Percentiles rank a stretch among this genome's conserved stretches.
Evolutionary conservation across 345 rosid genomes (phyloP).

Genomic region (Trapa incisa): DNA sequence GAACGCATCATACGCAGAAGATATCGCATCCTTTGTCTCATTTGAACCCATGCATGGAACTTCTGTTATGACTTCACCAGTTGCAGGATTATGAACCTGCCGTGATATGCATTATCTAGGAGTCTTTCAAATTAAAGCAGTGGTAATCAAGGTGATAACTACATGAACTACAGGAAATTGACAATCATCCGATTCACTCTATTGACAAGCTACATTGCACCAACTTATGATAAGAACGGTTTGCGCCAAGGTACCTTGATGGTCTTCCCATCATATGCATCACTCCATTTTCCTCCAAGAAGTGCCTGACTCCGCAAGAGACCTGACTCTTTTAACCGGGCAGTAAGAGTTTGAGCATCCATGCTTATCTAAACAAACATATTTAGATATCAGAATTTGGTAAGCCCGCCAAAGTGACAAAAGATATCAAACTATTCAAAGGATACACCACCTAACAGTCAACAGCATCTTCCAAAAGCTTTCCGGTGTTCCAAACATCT

Average conservation of each 20-base stretch:
- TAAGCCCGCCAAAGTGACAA: no score
- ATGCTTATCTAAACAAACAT: no score
- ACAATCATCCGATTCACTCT: background rate
- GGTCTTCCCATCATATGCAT: conserved; percentile 61
- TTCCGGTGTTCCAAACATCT: no score
- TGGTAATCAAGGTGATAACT: background rate
- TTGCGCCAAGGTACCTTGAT: conserved; percentile 32
- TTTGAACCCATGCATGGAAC: conserved; percentile 71
- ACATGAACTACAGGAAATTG: background rate
- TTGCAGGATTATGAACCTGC: conserved; percentile 87
- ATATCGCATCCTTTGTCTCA: conserved; percentile 84
- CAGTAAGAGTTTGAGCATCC: no score
- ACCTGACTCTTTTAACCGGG: no score
- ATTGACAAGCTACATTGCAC: background rate
- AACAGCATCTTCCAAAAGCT: no score
- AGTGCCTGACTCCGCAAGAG: conserved; percentile 59
- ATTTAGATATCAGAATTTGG: no score
- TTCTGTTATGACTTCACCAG: conserved; percentile 60
- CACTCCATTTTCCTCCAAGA: conserved; percentile 79
- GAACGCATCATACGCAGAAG: conserved; percentile 70
- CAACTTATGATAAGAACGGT: background rate
- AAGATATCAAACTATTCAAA: no score
- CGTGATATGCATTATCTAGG: background rate
- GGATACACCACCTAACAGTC: no score
- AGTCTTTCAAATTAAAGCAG: background rate